Evolutionary conservation across 139 green algal genomes (phyloP), one percentile per base, ranked within the genome.

Genomic region (Raphidocelis subcapitata): DNA sequence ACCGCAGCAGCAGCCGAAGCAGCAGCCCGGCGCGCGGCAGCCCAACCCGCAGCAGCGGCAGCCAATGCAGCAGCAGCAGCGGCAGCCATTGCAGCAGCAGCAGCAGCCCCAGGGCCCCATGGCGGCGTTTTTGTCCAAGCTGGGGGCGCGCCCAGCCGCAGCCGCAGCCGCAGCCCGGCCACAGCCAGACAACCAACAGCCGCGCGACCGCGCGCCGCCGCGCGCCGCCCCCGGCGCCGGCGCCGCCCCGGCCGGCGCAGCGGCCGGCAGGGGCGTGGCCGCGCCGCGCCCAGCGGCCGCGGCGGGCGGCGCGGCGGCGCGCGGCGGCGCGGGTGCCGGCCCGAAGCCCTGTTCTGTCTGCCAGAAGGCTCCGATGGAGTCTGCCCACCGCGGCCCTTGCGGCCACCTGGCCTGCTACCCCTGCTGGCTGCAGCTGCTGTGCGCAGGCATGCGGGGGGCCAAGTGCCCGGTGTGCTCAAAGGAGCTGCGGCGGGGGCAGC

Each of bases 361-460:
- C 69, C 54, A 55, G 41, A 81, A 76, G 31, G 29, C 37, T 5
- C 83, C 85, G 0, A 89, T 88, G 73, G 54, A 74, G 16, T 44
- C 75, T 18, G 67, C 88, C 3, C 77, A 90, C 62, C 67, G 82
- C 72, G 76, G 79, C 5, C 68, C 65, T 1, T 94, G 89, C 54
- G 84, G 82, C 16, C 79, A 90, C 64, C 26, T 82, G 41, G 87
- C 74, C 4, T 94, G 89, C 79, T 90, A 88, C 56, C 65, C 60
- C 46, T 94, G 89, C 77, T 93, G 89, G 87, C 21, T 79, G 15
- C 60, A 72, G 64, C 67, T 83, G 44, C 72, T 93, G 61, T 73
- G 75, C 2, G 33, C 66, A 12, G 66, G 81, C 61, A 65, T 82
- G 54, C 52, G 72, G 3, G 72, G 72, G 0, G 52, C 55, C 35